These are phyloP conservation scores for Drosera spatulata DNA, from an alignment of 179 eudicot genomes.

Conservation along the genomic window DNA sequence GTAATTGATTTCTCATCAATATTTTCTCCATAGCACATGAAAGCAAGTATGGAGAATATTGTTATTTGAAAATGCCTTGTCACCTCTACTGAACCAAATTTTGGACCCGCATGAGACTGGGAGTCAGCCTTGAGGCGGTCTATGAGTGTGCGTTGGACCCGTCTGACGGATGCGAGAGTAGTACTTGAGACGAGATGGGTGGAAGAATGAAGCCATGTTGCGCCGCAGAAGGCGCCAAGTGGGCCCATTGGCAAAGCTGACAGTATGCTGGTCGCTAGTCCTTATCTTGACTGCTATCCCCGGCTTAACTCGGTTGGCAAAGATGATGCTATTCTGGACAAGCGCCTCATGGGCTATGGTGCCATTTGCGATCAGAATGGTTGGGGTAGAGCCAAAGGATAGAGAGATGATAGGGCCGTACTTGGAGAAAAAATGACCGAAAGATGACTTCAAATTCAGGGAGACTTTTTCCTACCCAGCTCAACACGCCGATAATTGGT, in stretches of 20 bases:
- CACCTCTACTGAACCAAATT: not conserved
- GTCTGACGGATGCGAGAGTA: not conserved
- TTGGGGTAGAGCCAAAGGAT: not conserved
- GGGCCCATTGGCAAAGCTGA: conserved; percentile 3
- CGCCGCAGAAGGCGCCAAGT: conserved; percentile 6
- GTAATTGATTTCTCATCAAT: conserved; percentile 5
- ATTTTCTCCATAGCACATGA: conserved; percentile 10
- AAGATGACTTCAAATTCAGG: not conserved
- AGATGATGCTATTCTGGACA: not conserved
- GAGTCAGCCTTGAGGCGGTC: not conserved
- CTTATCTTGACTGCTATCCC: not conserved
- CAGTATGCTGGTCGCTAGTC: not conserved
- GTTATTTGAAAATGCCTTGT: conserved; percentile 1
- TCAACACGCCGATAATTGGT: not conserved
- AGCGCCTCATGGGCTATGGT: not conserved
- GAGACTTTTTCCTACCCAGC: not conserved
- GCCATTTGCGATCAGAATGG: conserved; percentile 1
- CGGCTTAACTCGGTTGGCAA: not conserved
- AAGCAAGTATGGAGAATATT: conserved; percentile 9
- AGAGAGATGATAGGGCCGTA: conserved; percentile 3
- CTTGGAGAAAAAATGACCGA: not conserved
- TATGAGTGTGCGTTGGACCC: conserved; percentile 5
- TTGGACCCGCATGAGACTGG: too few species aligned
- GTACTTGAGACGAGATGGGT: conserved; percentile 3
- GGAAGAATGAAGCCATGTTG: conserved; percentile 2